phyloP scores from a whole-genome alignment of 441 rosid genomes.

The Euphorbia corollata region DNA sequence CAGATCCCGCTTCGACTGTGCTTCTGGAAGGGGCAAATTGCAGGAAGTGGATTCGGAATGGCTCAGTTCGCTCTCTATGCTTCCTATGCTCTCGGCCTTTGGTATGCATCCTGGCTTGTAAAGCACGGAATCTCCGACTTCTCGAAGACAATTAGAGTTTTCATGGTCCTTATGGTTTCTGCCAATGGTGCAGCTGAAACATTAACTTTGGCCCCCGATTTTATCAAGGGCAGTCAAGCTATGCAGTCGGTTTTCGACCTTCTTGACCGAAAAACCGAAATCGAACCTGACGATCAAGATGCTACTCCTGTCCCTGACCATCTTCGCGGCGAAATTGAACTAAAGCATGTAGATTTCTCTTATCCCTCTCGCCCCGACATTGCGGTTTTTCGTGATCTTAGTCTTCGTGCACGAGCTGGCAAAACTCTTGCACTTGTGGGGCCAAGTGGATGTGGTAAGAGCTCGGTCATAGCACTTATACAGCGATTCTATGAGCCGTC shows the following conservation, averaged over 20 bases:
- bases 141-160: conserved; percentile 92
- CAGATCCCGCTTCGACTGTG: conserved; percentile 74
- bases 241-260: conserved; percentile 91
- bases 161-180: conserved; percentile 97
- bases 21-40: conserved; percentile 98
- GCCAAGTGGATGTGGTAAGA: conserved; percentile 97
- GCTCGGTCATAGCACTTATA: conserved; percentile 78
- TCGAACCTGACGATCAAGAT: conserved; percentile 87
- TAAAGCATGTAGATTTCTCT: conserved; percentile 92
- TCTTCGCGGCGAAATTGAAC: conserved; percentile 85
- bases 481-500: conserved; percentile 88
- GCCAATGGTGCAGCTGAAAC: conserved; percentile 99
- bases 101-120: conserved; percentile 99
- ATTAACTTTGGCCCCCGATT: conserved; percentile 90
- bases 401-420: conserved; percentile 83
- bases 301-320: conserved; percentile 81
- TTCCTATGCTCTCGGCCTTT: conserved; percentile 91
- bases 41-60: conserved; percentile 90
- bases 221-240: conserved; percentile 95
- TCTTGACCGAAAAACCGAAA: conserved; percentile 96
- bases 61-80: conserved; percentile 92
- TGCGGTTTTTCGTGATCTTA: conserved; percentile 75
- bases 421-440: conserved; percentile 96
- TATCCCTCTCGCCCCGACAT: conserved; percentile 94
- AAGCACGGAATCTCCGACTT: conserved; percentile 97